phyloP scores from a whole-genome alignment of 257 asterid species.

The Solanum peruvianum region DNA sequence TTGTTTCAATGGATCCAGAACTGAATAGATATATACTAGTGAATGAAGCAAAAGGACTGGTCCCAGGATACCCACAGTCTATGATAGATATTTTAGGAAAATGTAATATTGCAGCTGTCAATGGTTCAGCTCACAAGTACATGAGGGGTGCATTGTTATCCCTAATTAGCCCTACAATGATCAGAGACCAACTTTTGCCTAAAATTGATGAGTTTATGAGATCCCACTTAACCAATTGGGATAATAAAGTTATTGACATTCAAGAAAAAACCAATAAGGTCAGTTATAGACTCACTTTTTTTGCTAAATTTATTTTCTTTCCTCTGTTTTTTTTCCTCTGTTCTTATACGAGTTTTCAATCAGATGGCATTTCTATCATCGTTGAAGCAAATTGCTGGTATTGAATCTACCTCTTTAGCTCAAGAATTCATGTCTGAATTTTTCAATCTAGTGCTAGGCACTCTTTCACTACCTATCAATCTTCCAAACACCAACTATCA shows the following conservation, averaged over 20 bases:
- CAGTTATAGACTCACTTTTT: not conserved
- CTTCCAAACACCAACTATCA: slow-evolving; percentile 77
- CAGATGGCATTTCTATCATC: slow-evolving; percentile 97
- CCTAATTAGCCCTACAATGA: slow-evolving; percentile 60
- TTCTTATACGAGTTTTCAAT: not conserved
- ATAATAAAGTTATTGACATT: slow-evolving; percentile 48
- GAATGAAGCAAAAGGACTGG: slow-evolving; percentile 79
- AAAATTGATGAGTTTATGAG: slow-evolving; percentile 66
- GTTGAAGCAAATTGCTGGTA: slow-evolving; percentile 72
- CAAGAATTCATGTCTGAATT: slow-evolving; percentile 79
- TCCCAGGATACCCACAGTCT: slow-evolving; percentile 89
- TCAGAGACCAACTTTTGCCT: slow-evolving; percentile 55
- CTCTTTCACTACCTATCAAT: slow-evolving; percentile 89
- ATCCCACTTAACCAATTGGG: slow-evolving; percentile 54
- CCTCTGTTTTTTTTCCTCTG: slow-evolving; percentile 10
- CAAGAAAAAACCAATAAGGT: slow-evolving; percentile 79
- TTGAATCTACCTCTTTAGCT: slow-evolving; percentile 55
- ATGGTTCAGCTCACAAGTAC: slow-evolving; percentile 64
- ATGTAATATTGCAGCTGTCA: slow-evolving; percentile 73
- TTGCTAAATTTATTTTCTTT: not conserved
- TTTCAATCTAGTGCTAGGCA: slow-evolving; percentile 83
- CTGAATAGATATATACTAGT: slow-evolving; percentile 61
- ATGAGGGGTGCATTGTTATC: slow-evolving; percentile 78
- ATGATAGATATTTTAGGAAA: slow-evolving; percentile 68
- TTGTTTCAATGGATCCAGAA: slow-evolving; percentile 84